Percentiles rank a stretch among this genome's conserved stretches.
Conservation (phyloP, 768 basidiomycete genomes). For the Tulasnella sp. region DNA sequence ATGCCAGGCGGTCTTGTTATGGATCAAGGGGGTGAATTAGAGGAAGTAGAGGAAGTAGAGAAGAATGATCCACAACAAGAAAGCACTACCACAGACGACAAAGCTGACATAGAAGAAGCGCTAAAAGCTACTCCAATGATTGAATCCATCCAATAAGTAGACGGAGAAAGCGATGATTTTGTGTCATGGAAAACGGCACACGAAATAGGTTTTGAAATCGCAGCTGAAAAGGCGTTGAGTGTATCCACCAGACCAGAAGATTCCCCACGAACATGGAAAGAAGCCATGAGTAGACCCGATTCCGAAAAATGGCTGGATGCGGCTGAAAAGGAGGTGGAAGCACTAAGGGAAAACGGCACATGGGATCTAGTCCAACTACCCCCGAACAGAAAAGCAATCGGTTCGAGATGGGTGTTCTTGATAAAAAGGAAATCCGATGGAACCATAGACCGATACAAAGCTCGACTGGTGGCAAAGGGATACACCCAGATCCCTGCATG, state of each 20-base stretch:
- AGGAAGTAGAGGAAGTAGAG: no score
- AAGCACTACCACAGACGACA: no score
- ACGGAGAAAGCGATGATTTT: background rate
- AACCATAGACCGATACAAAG: conserved; percentile 36
- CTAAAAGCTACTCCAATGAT: background rate
- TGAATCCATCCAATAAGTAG: background rate
- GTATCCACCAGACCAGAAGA: background rate
- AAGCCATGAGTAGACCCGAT: background rate
- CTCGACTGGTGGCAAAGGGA: conserved; percentile 36
- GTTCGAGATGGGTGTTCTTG: conserved; percentile 40
- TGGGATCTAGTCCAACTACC: conserved; percentile 38
- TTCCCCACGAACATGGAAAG: background rate
- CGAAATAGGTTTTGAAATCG: no score
- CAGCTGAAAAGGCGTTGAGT: no score
- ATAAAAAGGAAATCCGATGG: conserved; percentile 36
- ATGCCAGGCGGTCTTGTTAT: no score
- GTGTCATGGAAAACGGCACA: background rate
- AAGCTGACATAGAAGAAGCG: background rate
- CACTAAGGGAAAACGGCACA: conserved; percentile 32
- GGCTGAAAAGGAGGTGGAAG: background rate
- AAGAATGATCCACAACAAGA: no score
- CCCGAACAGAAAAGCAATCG: conserved; percentile 37
- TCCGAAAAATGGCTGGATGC: conserved; percentile 19
- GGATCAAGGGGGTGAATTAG: no score
- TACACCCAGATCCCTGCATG: conserved; percentile 33